phyloP scores from a whole-genome alignment of 2,329 filamentous ascomycete species.

The Ophiostoma ips region DNA sequence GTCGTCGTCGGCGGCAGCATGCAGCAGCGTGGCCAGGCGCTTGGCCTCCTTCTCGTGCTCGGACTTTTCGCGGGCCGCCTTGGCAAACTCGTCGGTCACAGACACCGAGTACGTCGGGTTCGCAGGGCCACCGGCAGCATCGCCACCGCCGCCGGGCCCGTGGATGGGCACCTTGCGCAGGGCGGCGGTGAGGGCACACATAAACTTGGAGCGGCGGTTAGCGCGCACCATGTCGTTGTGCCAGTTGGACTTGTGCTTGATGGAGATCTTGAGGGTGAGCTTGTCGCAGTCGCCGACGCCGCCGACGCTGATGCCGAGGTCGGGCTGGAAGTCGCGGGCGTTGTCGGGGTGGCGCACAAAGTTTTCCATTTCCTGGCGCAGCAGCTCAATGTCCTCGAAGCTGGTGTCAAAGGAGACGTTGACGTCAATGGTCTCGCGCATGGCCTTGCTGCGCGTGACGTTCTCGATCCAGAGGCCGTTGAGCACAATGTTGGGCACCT shows the following conservation, averaged over 20 bases:
- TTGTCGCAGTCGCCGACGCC: conserved; percentile 80
- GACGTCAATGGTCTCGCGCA: conserved; percentile 73
- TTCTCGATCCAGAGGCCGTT: conserved; percentile 96
- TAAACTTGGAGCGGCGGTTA: conserved; percentile 82
- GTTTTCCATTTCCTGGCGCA: conserved; percentile 69
- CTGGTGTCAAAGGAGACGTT: conserved; percentile 74
- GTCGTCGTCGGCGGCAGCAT: conserved; percentile 8
- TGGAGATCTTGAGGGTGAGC: conserved; percentile 66
- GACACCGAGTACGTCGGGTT: conserved; percentile 74
- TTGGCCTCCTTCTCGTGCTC: conserved; percentile 21
- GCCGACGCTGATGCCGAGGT: conserved; percentile 64
- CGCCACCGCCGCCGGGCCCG: conserved; percentile 58
- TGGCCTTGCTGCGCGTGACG: conserved; percentile 75
- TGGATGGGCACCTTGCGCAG: conserved; percentile 79
- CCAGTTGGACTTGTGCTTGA: conserved; percentile 89
- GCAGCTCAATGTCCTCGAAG: conserved; percentile 77
- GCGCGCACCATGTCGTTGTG: conserved; percentile 73
- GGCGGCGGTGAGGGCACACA: conserved; percentile 79
- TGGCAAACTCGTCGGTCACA: conserved; percentile 55
- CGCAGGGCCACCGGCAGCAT: conserved; percentile 46
- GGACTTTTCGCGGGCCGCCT: conserved; percentile 25
- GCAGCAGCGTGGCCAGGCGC: conserved; percentile 13
- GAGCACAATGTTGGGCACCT: conserved; percentile 82
- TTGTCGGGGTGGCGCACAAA: conserved; percentile 81
- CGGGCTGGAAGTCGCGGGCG: conserved; percentile 76